These are phyloP conservation scores for Lodderomyces oxycetoniae DNA, from an alignment of 1,139 yeast species.

Conservation along the genomic window DNA sequence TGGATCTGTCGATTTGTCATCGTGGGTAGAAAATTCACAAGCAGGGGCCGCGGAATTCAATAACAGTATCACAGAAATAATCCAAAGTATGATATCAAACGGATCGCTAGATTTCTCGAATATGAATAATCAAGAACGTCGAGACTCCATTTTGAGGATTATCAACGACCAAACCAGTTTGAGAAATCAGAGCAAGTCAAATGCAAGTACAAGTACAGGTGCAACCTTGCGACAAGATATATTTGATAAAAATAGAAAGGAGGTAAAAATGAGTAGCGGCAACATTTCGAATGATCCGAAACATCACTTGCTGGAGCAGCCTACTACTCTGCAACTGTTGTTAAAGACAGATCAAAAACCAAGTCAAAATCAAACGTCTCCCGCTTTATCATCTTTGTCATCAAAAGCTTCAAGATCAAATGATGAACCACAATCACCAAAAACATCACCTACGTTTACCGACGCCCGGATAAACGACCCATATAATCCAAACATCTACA, in stretches of 20 bases:
- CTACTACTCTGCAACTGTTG: background rate
- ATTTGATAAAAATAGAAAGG: conserved; percentile 25
- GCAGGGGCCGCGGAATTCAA: conserved; percentile 29
- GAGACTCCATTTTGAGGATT: conserved; percentile 39
- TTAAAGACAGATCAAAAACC: background rate
- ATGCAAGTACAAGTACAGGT: conserved; percentile 8
- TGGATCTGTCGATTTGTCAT: conserved; percentile 29
- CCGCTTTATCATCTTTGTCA: conserved; percentile 36
- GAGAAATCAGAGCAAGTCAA: conserved; percentile 12
- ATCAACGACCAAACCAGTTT: conserved; percentile 29
- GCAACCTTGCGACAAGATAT: conserved; percentile 40
- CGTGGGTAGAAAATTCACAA: conserved; percentile 14
- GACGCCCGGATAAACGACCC: conserved; percentile 12
- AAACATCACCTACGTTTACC: conserved; percentile 31
- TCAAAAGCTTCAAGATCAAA: conserved; percentile 28
- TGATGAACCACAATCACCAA: conserved; percentile 42
- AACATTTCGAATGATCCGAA: conserved; percentile 1
- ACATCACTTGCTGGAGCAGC: conserved; percentile 6
- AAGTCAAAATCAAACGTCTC: conserved; percentile 21
- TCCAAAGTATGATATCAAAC: conserved; percentile 34
- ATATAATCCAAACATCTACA: conserved; percentile 2
- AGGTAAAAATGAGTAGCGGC: background rate
- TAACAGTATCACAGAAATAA: conserved; percentile 34
- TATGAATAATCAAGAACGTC: conserved; percentile 41
- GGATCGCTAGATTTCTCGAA: conserved; percentile 39